phyloP scores from a whole-genome alignment of 179 eudicot species.

The Silene noctiflora region DNA sequence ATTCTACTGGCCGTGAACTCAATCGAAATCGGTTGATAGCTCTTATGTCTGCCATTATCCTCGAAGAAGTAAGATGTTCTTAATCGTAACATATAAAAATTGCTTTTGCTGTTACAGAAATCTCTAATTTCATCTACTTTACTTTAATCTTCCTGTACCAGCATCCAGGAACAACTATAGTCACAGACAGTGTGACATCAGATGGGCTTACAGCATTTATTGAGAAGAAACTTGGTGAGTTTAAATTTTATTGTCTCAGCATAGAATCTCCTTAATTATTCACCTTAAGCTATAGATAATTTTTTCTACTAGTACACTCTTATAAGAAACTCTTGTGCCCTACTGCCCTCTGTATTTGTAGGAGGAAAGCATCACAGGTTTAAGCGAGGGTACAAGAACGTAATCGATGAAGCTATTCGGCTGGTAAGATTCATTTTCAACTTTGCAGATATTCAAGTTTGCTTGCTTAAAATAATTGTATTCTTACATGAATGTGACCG shows the following conservation, averaged over 20 bases:
- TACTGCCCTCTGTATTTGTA: constrained; percentile 21
- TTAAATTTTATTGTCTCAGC: constrained; percentile 1
- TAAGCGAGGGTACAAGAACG: constrained; percentile 98
- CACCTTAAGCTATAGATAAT: background rate
- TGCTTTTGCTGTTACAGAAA: background rate
- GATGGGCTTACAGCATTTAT: constrained; percentile 92
- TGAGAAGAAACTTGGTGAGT: constrained; percentile 87
- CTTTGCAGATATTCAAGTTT: background rate
- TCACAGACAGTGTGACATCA: constrained; percentile 98
- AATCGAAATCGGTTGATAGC: constrained; percentile 94
- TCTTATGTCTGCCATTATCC: constrained; percentile 88
- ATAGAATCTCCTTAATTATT: constrained; percentile 14
- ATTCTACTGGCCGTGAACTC: constrained; percentile 81
- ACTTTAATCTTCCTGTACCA: constrained; percentile 27
- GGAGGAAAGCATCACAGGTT: constrained; percentile 99
- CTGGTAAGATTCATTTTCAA: constrained; percentile 47
- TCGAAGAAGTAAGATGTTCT: constrained; percentile 74
- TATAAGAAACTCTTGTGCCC: constrained; percentile 15
- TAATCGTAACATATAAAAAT: constrained; percentile 10
- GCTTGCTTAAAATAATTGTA: background rate
- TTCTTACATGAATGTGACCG: background rate
- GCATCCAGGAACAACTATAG: constrained; percentile 98
- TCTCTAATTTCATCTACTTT: background rate
- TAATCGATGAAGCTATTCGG: constrained; percentile 97
- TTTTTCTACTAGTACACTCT: background rate